Evolutionary conservation across 2,329 filamentous ascomycete species (phyloP), one percentile per base, ranked within the genome.

Genomic region (Pyrenochaeta sp.): DNA sequence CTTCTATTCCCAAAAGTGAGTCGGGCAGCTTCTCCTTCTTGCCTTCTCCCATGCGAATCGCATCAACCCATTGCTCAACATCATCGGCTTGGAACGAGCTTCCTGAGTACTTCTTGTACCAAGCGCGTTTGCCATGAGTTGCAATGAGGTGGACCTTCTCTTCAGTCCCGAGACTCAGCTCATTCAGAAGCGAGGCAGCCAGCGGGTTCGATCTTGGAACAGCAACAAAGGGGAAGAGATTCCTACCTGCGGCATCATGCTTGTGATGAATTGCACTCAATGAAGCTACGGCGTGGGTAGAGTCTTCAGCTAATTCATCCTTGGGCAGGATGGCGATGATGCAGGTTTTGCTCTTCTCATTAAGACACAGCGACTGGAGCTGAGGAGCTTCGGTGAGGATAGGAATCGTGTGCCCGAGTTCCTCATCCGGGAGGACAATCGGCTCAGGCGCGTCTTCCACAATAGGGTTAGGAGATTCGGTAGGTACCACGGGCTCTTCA

Each of bases 21-120:
- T 87, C 82, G 27, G 78, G 79, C 11, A 92, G 66, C 58, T 83
- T 89, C 61, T 85, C 80, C 79, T 93, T 96, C 46, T 81, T 75
- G 2, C 90, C 88, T 66, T 97, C 93, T 38, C 92, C 90, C 78
- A 99, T 81, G 24, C 90, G 86, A 51, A 97, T 90, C n/a, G 83
- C 81, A 63, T 99, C 94, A 46, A 99, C 83, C 90, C 93, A 99
- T 50, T 77, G 76, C 74, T 96, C 90, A 20, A 99, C 76, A 18
- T 80, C 81, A 40, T 81, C 77, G 17, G 78, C 65, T 41, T 81
- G 82, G 30, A 84, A 85, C 11, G 73, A 68, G 7, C 73, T 69
- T 6, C 81, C 83, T 34, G 82, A 74, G 68, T 89, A 94, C 44
- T 81, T 82, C 61, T 88, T 87, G 83, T 86, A 95, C 94, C 94